Evolutionary conservation across 495 filamentous ascomycete genomes (phyloP), one percentile per base, ranked within the genome.

Genomic region (Xylaria cubensis): DNA sequence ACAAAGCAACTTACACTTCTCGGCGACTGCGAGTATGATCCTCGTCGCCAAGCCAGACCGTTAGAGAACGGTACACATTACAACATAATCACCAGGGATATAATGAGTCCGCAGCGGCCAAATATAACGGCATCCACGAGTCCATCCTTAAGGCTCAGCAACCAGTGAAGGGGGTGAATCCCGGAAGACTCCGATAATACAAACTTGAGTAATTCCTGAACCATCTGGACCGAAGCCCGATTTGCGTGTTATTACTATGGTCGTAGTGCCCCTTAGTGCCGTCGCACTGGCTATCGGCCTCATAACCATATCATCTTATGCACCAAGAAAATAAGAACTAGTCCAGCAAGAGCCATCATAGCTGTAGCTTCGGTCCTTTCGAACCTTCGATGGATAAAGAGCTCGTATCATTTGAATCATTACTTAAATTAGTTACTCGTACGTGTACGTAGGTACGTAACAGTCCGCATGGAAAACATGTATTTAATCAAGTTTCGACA

Each of bases 21-120:
- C 56, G 19, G 55, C 13, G 69, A 32, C 65, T 73, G 66, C 29
- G 4, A 6, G n/a, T 36, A 66, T 26, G 36, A 72, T 32, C 53
- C 1, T 73, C 5, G 41, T 13, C 64, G 56, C 64, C 36, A 13
- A n/a, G 19, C 21, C n/a, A n/a, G 15, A 2, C 6, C 29, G 8
- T 7, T 56, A 3, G 21, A 17, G 7, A 32, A 67, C 17, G 24
- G 29, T 39, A 32, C 24, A 10, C 58, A 39, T 39, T 39, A 69
- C 56, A 21, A 56, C n/a, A 24, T 9, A 17, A 21, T 12, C 32
- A 17, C 29, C 24, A 1, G 17, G 6, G 29, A 50, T 13, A 8
- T 53, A 2, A 41, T 34, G 4, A 15, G 39, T 7, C 42, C 32
- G 7, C 71, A 64, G 19, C 44, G 63, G 34, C 21, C 24, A 17